Evolutionary conservation across 2,329 filamentous ascomycete species (phyloP), one percentile per base, ranked within the genome.

Genomic region (Meredithiella fracta): DNA sequence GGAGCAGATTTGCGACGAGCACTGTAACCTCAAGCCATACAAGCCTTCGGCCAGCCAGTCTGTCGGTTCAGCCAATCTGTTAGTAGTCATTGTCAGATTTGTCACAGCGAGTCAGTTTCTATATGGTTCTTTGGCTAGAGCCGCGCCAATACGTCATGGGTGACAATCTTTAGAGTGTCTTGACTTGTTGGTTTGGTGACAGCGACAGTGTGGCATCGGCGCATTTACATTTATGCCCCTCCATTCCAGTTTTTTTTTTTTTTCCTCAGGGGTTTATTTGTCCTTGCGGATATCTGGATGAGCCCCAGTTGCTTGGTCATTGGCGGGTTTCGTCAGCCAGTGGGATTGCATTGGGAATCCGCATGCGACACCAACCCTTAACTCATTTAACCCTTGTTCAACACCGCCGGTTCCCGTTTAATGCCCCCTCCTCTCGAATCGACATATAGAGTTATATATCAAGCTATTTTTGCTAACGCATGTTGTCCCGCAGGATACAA

Each of bases 401-500:
- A 8, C 15, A n/a, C 40, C 40, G 40, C 40, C 40, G 40, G 40
- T 20, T n/a, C 20, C 40, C 40, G 40, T n/a, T 20, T 8, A 44
- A n/a, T 20, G 42, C 20, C 47, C 47, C 47, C 52, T n/a, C 25
- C 37, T 26, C 9, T 22, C 15, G 22, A 17, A 20, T 23, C 37
- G 5, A 17, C 20, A 53, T 34, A 34, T 34, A 11, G 29, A 34
- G 40, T 17, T 15, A n/a, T 14, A 38, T 22, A 20, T 44, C 40
- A 44, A n/a, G 17, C 40, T 8, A 44, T 11, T 11, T 34, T 34
- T 44, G n/a, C 40, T 44, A 44, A 44, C 40, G 8, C 8, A 22
- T 44, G 2, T 17, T 22, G 8, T n/a, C 17, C 11, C 64, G 56
- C 70, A 97, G 92, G 90, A 66, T 98, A 97, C 72, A 90, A 87